Evolutionary conservation across 306 rosid genomes (phyloP), one percentile per base, ranked within the genome.

Genomic region (Astragalus membranaceus): DNA sequence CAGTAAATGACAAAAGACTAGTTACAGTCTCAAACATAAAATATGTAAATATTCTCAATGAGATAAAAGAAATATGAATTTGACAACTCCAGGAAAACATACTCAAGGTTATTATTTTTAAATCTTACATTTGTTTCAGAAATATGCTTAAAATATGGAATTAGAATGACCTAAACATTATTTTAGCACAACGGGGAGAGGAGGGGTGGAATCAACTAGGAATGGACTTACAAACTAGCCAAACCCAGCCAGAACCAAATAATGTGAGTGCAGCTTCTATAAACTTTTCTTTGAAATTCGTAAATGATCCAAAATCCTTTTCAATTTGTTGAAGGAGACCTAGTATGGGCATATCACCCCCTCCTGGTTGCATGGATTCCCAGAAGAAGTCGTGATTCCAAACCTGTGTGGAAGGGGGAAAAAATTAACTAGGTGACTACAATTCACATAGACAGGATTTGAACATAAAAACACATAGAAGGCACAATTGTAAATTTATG

Each of bases 201-300:
- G 7, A n/a, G 6, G 47, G 41, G 26, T 4, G 47, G 41, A 10
- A 13, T 42, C 56, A 46, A 64, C 10, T 29, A 47, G 58, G 36
- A 53, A 74, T 51, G 73, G 76, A 87, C 97, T 90, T 83, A 94
- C 99, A 78, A 67, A 94, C 97, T 77, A 94, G 92, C 99, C 99
- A 94, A 84, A 94, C 96, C 99, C 97, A 91, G 58, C 99, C 99
- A 78, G 99, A 94, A 72, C 99, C 99, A 75, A 91, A 88, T 48
- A 74, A 82, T n/a, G 90, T 60, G 59, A 87, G 88, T 26, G 97
- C 86, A 52, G 91, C 83, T 77, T 77, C 88, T 49, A 59, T 51
- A 75, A 94, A 88, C 71, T 83, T 90, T 70, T 88, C 95, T 75
- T 78, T 86, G 76, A 91, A 94, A 86, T 86, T 79, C 30, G 77